Evolutionary conservation across 1,284 basidiomycete genomes (phyloP), one percentile per base, ranked within the genome.

Genomic region (Naganishia cerealis): DNA sequence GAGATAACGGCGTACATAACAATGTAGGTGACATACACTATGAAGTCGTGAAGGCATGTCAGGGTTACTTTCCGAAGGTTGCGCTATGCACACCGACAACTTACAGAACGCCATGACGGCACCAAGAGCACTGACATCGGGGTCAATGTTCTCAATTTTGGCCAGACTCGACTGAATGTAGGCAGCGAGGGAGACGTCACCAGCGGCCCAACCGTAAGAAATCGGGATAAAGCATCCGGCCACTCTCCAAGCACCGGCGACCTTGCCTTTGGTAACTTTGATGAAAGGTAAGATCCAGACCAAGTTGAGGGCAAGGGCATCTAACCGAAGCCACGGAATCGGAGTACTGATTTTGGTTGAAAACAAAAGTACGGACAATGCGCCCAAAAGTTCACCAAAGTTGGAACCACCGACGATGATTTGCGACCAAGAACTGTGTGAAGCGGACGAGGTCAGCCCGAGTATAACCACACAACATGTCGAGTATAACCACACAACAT

Each of bases 81-180:
- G 29, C 21, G 72, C 73, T n/a, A 21, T 13, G 10, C 21, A 62
- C n/a, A n/a, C 10, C 46, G 39, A 38, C 36, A 36, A 68, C 67
- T 62, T 33, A 68, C 67, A 26, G 75, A 80, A 78, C 16, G 76
- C 75, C 77, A 80, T 80, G 53, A 80, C 79, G 21, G 78, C 74
- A 63, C 79, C 79, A 48, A 80, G 75, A 16, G 78, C 72, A 16
- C 76, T 78, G 43, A 80, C 75, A 55, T 77, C 75, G 57, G 73
- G 71, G 72, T 77, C 76, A 58, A 75, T 69, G 63, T 73, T 69
- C 67, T 79, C 75, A 69, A 78, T 72, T 36, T 70, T 70, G 66
- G 77, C 73, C 59, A 81, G 74, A 3, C 75, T 75, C 38, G 76
- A 75, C 71, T 80, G 78, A 72, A 81, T 79, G 75, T 79, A 80